Evolutionary conservation across 768 basidiomycete genomes (phyloP).

Genomic region (Lentinula detonsa): DNA sequence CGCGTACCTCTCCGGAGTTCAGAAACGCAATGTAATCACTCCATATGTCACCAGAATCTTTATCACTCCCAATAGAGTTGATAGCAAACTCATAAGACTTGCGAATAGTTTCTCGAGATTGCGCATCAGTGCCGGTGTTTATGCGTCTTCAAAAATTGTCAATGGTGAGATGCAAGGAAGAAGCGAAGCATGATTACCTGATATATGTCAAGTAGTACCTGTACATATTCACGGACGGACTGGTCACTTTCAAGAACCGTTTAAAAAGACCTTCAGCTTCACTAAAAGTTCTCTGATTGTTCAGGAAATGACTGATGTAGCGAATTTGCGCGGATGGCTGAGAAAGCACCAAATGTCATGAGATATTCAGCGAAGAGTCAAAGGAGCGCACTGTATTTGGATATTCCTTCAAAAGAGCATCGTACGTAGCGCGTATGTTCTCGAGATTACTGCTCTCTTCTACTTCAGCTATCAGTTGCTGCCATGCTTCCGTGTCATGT

Average conservation of each 20-base stretch:
- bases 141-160: constrained; percentile 44
- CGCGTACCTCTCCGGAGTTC: constrained; percentile 65
- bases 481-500: constrained; percentile 74
- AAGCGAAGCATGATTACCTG: constrained; percentile 37
- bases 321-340: constrained; percentile 82
- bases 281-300: constrained; percentile 56
- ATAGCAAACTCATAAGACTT: constrained; percentile 94
- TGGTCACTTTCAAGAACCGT: constrained; percentile 67
- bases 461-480: constrained; percentile 70
- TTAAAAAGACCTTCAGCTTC: constrained; percentile 88
- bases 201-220: constrained; percentile 93
- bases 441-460: constrained; percentile 74
- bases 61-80: constrained; percentile 84
- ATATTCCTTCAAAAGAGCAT: constrained; percentile 75
- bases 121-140: constrained; percentile 49
- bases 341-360: constrained; percentile 6
- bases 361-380: neutral
- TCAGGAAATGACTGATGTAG: constrained; percentile 73
- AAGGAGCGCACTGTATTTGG: constrained; percentile 77
- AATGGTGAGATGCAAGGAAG: constrained; percentile 8
- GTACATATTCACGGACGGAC: constrained; percentile 88
- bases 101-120: constrained; percentile 69
- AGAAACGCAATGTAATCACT: constrained; percentile 90
- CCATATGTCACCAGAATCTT: constrained; percentile 92
- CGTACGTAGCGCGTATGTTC: constrained; percentile 76